Percentiles rank a stretch among this genome's conserved stretches.
Evolutionary conservation across 1,284 basidiomycete species (phyloP).

Genomic region (Rhodotorula sp.): DNA sequence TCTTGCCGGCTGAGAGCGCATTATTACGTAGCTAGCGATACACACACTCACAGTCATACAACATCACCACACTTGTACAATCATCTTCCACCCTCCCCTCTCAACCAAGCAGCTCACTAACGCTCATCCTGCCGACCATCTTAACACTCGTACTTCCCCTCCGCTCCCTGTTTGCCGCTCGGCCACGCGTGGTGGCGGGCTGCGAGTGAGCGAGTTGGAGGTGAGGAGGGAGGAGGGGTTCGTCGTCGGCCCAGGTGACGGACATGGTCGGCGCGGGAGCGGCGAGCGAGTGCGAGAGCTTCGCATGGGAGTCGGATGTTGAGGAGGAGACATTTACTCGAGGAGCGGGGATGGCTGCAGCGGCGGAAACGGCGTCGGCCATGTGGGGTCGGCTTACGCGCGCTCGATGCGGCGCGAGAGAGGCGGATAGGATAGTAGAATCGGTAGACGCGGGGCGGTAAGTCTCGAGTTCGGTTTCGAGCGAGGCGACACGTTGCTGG

Average conservation of each 20-base stretch:
- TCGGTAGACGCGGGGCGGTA: constrained; percentile 25
- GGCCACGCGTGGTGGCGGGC: not conserved
- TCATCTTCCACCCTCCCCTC: too few species aligned
- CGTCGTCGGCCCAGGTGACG: not conserved
- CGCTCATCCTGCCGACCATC: constrained; percentile 32
- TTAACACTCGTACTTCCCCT: constrained; percentile 17
- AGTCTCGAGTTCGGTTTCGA: constrained; percentile 24
- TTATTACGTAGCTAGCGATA: too few species aligned
- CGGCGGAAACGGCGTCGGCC: constrained; percentile 8
- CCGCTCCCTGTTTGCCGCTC: not conserved
- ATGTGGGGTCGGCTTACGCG: constrained; percentile 7
- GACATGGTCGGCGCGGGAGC: not conserved
- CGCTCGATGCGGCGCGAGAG: not conserved
- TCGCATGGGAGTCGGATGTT: not conserved
- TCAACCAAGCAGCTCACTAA: constrained; percentile 13
- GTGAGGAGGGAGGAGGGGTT: constrained; percentile 4
- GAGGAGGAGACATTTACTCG: not conserved
- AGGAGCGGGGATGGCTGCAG: not conserved
- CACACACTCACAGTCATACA: too few species aligned
- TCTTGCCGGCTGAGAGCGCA: too few species aligned
- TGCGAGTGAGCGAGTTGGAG: constrained; percentile 5
- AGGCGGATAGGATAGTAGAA: not conserved
- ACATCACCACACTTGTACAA: too few species aligned
- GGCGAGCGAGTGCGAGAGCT: not conserved
- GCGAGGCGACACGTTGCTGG: constrained; percentile 3